Percentiles rank a stretch among this genome's conserved stretches.
phyloP scores from a whole-genome alignment of 2,329 filamentous ascomycete species.

The Phaeosphaeriaceae sp. region DNA sequence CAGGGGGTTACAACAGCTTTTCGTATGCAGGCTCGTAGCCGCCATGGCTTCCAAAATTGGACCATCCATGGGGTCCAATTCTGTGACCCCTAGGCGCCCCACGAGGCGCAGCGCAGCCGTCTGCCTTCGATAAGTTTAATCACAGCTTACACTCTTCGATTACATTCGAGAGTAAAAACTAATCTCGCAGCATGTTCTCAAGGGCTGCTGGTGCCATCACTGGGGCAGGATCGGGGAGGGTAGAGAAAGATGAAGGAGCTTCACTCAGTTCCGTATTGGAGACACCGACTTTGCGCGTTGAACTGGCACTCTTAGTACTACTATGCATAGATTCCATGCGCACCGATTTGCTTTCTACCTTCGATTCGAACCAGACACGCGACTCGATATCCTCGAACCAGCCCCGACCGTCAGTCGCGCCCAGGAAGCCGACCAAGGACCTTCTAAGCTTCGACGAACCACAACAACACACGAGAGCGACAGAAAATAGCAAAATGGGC shows the following conservation, averaged over 20 bases:
- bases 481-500: constrained; percentile 22
- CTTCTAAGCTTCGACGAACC: constrained; percentile 42
- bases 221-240: constrained; percentile 21
- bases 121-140: neutral
- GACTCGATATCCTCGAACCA: constrained; percentile 15
- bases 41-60: neutral
- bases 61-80: neutral
- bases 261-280: constrained; percentile 49
- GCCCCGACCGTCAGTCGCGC: constrained; percentile 12
- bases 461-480: constrained; percentile 32
- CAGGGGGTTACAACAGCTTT: neutral
- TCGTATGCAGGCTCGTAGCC: neutral
- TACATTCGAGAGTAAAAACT: neutral
- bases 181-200: constrained; percentile 23
- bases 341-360: constrained; percentile 33
- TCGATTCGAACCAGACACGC: constrained; percentile 32
- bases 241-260: constrained; percentile 34
- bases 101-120: constrained; percentile 1
- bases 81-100: constrained; percentile 1
- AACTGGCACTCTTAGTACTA: constrained; percentile 56
- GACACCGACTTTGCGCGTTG: constrained; percentile 51
- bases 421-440: constrained; percentile 20
- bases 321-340: constrained; percentile 57
- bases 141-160: neutral
- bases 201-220: constrained; percentile 32